Evolutionary conservation across 1,139 yeast genomes (phyloP).

Genomic region (Groenewaldozyma auringiensis): DNA sequence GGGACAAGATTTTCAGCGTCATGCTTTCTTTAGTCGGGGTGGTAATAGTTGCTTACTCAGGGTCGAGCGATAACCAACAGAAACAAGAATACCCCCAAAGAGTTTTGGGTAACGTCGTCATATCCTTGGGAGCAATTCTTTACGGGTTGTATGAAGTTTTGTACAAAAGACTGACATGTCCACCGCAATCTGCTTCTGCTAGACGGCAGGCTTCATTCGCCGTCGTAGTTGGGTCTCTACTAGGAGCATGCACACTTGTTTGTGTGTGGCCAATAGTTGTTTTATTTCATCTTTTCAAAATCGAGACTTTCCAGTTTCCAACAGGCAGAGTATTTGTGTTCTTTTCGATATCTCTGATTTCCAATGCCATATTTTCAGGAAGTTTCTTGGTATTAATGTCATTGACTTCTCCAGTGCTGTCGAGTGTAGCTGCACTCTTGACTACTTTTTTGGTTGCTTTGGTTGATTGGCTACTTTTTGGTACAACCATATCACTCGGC

Average conservation of each 20-base stretch:
- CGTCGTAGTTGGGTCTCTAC: conserved; percentile 45
- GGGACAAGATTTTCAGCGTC: conserved; percentile 63
- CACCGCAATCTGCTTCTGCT: conserved; percentile 55
- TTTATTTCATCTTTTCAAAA: conserved; percentile 45
- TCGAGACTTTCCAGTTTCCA: conserved; percentile 55
- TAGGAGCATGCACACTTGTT: conserved; percentile 53
- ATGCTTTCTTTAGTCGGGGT: conserved; percentile 68
- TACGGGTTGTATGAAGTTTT: conserved; percentile 83
- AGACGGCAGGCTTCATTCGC: conserved; percentile 52
- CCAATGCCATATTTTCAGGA: conserved; percentile 65
- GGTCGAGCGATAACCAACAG: conserved; percentile 18
- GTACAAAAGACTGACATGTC: conserved; percentile 68
- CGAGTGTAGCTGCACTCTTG: conserved; percentile 72
- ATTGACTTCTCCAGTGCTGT: conserved; percentile 75
- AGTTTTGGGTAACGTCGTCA: conserved; percentile 62
- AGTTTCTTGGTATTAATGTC: conserved; percentile 74
- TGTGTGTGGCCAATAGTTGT: conserved; percentile 47
- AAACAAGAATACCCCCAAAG: conserved; percentile 47
- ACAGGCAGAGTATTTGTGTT: conserved; percentile 37
- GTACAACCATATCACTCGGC: conserved; percentile 35
- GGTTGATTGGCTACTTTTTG: conserved; percentile 69
- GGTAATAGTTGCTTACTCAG: conserved; percentile 65
- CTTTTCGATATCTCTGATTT: conserved; percentile 41
- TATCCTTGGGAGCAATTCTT: conserved; percentile 68
- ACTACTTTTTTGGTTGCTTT: conserved; percentile 76